phyloP scores from a whole-genome alignment of 352 stramenopile species.

The Pythium apleroticum region DNA sequence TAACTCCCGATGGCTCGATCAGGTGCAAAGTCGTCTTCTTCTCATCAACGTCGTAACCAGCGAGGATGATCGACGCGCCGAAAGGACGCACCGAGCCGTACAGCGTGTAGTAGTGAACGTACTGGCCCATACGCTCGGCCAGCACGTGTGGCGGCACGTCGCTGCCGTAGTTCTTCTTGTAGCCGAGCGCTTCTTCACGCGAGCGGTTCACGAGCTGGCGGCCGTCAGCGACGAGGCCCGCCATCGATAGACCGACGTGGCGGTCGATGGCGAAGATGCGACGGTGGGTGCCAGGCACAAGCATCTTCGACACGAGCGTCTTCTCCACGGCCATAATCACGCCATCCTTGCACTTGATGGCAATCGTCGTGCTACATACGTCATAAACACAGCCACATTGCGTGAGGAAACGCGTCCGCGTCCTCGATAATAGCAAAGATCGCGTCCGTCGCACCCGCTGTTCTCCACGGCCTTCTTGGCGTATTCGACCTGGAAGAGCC shows the following conservation, averaged over 20 bases:
- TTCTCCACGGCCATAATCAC: slow-evolving; percentile 98
- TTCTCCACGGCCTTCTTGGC: slow-evolving; percentile 98
- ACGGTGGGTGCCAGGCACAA: slow-evolving; percentile 88
- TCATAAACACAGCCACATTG: background rate
- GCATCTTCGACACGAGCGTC: slow-evolving; percentile 92
- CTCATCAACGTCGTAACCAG: slow-evolving; percentile 93
- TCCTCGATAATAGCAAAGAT: background rate
- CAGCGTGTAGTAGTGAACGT: slow-evolving; percentile 99
- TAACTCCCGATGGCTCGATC: slow-evolving; percentile 92
- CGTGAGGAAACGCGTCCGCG: background rate
- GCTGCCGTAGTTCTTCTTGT: slow-evolving; percentile 97
- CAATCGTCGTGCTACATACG: slow-evolving; percentile 90
- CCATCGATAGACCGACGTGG: slow-evolving; percentile 93
- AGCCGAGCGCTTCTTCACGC: slow-evolving; percentile 93
- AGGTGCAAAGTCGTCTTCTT: slow-evolving; percentile 90
- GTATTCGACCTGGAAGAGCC: slow-evolving; percentile 99
- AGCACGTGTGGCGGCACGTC: slow-evolving; percentile 93
- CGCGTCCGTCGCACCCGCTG: slow-evolving; percentile 60
- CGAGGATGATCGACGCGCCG: slow-evolving; percentile 94
- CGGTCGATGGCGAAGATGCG: slow-evolving; percentile 89
- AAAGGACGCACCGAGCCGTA: slow-evolving; percentile 97
- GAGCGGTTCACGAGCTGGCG: slow-evolving; percentile 95
- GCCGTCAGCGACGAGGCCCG: slow-evolving; percentile 95
- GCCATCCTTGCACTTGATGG: slow-evolving; percentile 97
- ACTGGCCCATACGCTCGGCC: slow-evolving; percentile 94